Base-by-base conservation (phyloP, 2,329 filamentous ascomycete species). In the Aspergillus pseudoterreus region DNA sequence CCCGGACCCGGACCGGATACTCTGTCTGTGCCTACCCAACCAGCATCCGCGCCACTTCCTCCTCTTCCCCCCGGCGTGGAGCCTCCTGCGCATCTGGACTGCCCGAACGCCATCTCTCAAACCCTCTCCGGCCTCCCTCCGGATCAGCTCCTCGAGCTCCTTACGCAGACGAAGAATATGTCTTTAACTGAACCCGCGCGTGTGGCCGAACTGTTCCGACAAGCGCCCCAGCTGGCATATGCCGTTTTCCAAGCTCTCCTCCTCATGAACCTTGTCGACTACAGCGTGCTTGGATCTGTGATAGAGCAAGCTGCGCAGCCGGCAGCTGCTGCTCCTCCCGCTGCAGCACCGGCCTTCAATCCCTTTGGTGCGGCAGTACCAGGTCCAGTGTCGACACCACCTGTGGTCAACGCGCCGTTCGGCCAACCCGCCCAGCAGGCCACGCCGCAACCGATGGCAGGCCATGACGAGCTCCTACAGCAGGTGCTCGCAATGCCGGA, bases 181-280 rank as follows among this genome's bases (percentile, higher is more conserved):
- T 90, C 90, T n/a, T 83, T 84, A 46, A 83, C 81, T 21, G 91
- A 97, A 62, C 91, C 92, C 2, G 80, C 82, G 17, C 88, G 90
- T 66, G 92, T 92, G 3, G 91, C 87, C 0, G 90, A 95, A 65
- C 83, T 97, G 38, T 82, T 99, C 39, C 81, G 87, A 56, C 87
- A 92, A 74, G 91, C 92, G 1, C 94, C 94, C 0, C 94, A 99
- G 73, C 84, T 99, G 42, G 85, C 90, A 4, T 97, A 95, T 64
- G 94, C 94, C 52, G 87, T 97, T 59, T 97, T 97, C 75, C 92
- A 97, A 73, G 88, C 92, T 21, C 81, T 97, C 9, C 82, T 97
- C 2, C 83, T 96, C 35, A 94, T 97, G 83, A 90, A 91, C 43
- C 84, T 97, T 9, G 90, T 97, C 50, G 92, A 94, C 52, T 88